phyloP scores from a whole-genome alignment of 148 eudicot genomes.

The Tetragonia tetragonoides region DNA sequence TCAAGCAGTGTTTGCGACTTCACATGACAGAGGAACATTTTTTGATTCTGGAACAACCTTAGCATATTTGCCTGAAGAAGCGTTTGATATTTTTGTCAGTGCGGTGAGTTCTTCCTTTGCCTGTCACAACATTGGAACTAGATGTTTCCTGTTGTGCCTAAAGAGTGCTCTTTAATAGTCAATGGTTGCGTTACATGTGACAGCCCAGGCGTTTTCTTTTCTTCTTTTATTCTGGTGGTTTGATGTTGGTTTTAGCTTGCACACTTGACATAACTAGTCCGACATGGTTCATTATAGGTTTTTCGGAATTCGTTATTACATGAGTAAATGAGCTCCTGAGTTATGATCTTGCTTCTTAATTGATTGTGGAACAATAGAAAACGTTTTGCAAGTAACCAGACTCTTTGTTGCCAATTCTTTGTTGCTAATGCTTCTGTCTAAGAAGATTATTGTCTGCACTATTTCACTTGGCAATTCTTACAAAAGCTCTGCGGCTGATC shows the following conservation, averaged over 20 bases:
- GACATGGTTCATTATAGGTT: neutral
- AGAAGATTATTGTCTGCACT: too few species aligned
- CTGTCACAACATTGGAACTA: neutral
- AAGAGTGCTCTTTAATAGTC: neutral
- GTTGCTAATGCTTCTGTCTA: too few species aligned
- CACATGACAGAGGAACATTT: slow-evolving; percentile 72
- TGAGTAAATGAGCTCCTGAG: too few species aligned
- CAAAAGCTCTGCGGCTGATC: neutral
- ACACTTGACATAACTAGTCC: neutral
- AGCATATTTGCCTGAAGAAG: slow-evolving; percentile 85
- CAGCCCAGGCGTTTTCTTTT: neutral
- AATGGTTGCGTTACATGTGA: too few species aligned
- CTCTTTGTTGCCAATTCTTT: too few species aligned
- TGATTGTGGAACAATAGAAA: neutral
- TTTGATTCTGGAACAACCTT: slow-evolving; percentile 95
- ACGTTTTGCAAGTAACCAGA: too few species aligned
- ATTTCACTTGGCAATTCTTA: neutral
- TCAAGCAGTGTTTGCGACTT: slow-evolving; percentile 67
- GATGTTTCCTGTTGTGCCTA: neutral
- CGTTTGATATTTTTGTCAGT: slow-evolving; percentile 73
- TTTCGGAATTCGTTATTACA: too few species aligned
- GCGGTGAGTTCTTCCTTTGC: slow-evolving; percentile 54
- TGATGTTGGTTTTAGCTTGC: neutral
- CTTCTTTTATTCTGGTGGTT: neutral
- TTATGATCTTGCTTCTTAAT: neutral